phyloP scores from a whole-genome alignment of 306 rosid species.

The Mimosa bimucronata region DNA sequence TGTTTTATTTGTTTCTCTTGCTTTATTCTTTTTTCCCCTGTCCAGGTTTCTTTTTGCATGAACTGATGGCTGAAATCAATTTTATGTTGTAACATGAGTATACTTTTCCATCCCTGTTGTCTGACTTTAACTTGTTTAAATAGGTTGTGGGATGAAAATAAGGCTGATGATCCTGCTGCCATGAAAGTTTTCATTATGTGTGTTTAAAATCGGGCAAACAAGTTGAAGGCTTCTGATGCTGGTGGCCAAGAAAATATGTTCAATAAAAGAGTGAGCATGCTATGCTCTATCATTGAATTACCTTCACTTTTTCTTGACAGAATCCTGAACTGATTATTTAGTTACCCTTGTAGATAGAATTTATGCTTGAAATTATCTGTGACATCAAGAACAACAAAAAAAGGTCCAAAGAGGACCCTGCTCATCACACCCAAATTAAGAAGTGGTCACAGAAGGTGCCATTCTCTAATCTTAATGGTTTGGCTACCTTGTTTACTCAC shows the following conservation, averaged over 20 bases:
- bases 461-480: too few species aligned
- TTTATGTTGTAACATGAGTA: neutral
- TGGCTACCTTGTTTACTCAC: too few species aligned
- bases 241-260: conserved; percentile 53
- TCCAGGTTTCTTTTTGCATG: conserved; percentile 7
- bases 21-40: too few species aligned
- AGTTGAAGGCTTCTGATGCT: conserved; percentile 60
- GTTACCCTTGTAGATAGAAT: too few species aligned
- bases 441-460: too few species aligned
- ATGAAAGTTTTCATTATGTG: conserved; percentile 75
- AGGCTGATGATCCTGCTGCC: conserved; percentile 82
- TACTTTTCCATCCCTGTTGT: neutral
- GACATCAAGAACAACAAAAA: too few species aligned
- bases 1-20: too few species aligned
- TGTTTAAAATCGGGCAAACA: conserved; percentile 72
- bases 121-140: conserved; percentile 23
- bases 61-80: conserved; percentile 4
- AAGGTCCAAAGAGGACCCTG: too few species aligned
- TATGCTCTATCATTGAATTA: conserved; percentile 26
- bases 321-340: conserved; percentile 34
- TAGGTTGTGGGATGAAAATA: conserved; percentile 97
- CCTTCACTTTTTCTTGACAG: conserved; percentile 13
- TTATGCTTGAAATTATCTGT: too few species aligned
- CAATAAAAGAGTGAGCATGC: conserved; percentile 72
- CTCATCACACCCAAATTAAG: too few species aligned